Conservation (phyloP, 345 rosid species). For the Ricinus communis region DNA sequence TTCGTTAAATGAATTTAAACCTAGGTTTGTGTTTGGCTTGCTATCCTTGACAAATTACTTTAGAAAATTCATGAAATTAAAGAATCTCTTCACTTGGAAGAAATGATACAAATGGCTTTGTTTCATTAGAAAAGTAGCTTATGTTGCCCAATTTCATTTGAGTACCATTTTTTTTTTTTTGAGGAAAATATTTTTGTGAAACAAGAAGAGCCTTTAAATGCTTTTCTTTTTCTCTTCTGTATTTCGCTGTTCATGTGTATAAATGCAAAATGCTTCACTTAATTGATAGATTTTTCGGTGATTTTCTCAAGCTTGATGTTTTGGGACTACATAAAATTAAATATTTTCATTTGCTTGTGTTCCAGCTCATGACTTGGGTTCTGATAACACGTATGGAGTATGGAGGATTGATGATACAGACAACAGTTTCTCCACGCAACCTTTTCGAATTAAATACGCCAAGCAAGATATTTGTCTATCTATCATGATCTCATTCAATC, state of each 20-base stretch:
- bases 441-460: conserved; percentile 81
- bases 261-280: conserved; percentile 4
- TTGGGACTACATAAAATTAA: background rate
- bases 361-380: conserved; percentile 63
- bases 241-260: background rate
- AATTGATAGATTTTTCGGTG: background rate
- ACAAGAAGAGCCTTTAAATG: background rate
- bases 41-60: too few relatives aligned
- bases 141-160: too few relatives aligned
- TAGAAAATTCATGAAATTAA: too few relatives aligned
- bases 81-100: too few relatives aligned
- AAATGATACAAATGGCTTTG: too few relatives aligned
- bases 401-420: conserved; percentile 87
- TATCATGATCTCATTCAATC: conserved; percentile 72
- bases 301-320: background rate
- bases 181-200: too few relatives aligned
- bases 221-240: background rate
- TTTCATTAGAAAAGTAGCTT: too few relatives aligned
- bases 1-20: too few relatives aligned
- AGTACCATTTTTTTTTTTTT: too few relatives aligned
- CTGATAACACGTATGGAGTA: conserved; percentile 56
- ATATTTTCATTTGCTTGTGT: conserved; percentile 16
- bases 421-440: conserved; percentile 83
- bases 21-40: too few relatives aligned
- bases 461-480: conserved; percentile 83